A percentile compares a stretch with the other conserved stretches of the same genome.
Evolutionary conservation across 192 early-diverging fungal species (phyloP).

Genomic region (Spinellus fusiger): DNA sequence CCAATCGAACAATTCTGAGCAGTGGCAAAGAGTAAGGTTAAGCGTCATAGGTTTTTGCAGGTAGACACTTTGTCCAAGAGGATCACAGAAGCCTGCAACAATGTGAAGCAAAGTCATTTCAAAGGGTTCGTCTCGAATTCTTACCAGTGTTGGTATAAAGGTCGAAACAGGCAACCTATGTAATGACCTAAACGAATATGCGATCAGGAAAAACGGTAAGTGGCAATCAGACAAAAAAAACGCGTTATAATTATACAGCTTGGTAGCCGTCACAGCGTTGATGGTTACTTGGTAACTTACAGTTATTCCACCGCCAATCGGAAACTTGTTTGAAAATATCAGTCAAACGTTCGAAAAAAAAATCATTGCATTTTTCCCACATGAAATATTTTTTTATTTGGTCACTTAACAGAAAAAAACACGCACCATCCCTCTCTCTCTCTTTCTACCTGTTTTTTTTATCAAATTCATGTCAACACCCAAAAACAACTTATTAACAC

Average conservation of each 20-base stretch:
- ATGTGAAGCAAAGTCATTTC: conserved; percentile 9
- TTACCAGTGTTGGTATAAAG: conserved; percentile 7
- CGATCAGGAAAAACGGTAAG: background rate
- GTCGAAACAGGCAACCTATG: conserved; percentile 7
- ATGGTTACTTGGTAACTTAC: too few species aligned
- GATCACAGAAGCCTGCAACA: conserved; percentile 10
- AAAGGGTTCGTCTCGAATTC: conserved; percentile 9
- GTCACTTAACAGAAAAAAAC: background rate
- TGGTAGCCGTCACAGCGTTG: background rate
- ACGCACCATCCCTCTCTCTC: conserved; percentile 5
- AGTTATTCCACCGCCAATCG: too few species aligned
- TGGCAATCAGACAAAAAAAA: conserved; percentile 7
- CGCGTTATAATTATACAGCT: background rate
- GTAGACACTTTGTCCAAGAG: conserved; percentile 10
- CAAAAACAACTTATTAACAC: conserved; percentile 2
- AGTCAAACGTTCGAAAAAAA: too few species aligned
- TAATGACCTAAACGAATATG: conserved; percentile 11
- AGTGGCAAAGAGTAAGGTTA: conserved; percentile 9
- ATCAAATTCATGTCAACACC: conserved; percentile 2
- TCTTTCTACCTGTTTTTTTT: background rate
- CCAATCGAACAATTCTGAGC: conserved; percentile 17
- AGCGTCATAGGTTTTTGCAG: conserved; percentile 14
- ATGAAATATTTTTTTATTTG: background rate
- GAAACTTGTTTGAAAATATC: too few species aligned
- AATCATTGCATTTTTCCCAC: too few species aligned